Evolutionary conservation across 1,284 basidiomycete genomes (phyloP).

Genomic region (Boletus smithii): DNA sequence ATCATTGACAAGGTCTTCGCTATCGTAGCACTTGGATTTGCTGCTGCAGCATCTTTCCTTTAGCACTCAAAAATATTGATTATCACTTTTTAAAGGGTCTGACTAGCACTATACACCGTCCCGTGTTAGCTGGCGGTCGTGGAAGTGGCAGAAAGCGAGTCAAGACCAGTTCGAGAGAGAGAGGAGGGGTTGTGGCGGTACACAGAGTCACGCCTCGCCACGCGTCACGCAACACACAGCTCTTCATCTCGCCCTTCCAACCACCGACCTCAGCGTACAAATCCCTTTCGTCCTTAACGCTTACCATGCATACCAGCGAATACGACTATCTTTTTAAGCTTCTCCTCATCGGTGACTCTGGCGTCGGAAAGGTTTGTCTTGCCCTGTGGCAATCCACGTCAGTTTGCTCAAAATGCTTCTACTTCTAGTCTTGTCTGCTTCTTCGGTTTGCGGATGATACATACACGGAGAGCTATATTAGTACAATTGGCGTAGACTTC

Average conservation of each 20-base stretch:
- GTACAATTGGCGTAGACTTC: constrained; percentile 99
- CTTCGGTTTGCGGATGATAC: constrained; percentile 99
- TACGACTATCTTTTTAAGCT: constrained; percentile 99
- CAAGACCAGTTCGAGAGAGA: background rate
- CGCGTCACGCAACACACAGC: constrained; percentile 41
- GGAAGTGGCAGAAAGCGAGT: background rate
- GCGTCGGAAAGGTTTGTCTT: constrained; percentile 85
- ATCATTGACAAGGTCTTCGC: background rate
- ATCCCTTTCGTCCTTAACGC: constrained; percentile 20
- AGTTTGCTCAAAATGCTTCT: constrained; percentile 14
- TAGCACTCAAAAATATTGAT: too few relatives aligned
- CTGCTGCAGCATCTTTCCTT: too few relatives aligned
- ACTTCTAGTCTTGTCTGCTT: constrained; percentile 86
- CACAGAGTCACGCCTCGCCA: constrained; percentile 32
- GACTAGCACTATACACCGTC: too few relatives aligned
- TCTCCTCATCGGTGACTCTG: constrained; percentile 88
- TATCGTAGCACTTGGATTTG: background rate
- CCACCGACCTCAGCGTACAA: constrained; percentile 18
- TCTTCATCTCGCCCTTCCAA: constrained; percentile 30
- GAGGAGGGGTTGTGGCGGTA: constrained; percentile 25
- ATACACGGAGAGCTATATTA: constrained; percentile 99
- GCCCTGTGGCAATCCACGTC: constrained; percentile 10
- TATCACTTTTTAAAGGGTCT: too few relatives aligned
- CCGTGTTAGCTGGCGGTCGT: background rate
- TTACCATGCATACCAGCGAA: constrained; percentile 82